Evolutionary conservation across 2,329 filamentous ascomycete species (phyloP).

Genomic region (Ceratocystis cacaofunesta): DNA sequence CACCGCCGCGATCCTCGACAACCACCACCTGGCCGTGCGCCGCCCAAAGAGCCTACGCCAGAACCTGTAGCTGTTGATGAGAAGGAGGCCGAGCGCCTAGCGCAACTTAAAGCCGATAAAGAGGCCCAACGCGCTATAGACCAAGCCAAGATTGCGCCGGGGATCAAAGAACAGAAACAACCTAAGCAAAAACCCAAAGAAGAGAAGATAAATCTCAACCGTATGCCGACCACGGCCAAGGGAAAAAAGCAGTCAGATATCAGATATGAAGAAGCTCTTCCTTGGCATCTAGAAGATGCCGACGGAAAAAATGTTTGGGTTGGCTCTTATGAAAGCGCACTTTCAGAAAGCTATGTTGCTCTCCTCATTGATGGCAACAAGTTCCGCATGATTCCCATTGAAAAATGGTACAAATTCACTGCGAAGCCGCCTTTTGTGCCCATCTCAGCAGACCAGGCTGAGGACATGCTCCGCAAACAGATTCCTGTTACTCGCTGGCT

Average conservation of each 20-base stretch:
- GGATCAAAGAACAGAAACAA: slow-evolving; percentile 44
- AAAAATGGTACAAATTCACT: slow-evolving; percentile 89
- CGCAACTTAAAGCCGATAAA: slow-evolving; percentile 60
- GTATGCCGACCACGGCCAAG: slow-evolving; percentile 65
- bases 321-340: slow-evolving; percentile 74
- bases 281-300: slow-evolving; percentile 94
- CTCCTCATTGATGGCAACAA: slow-evolving; percentile 53
- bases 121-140: slow-evolving; percentile 78
- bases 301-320: slow-evolving; percentile 93
- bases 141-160: slow-evolving; percentile 82
- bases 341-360: slow-evolving; percentile 75
- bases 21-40: slow-evolving; percentile 47
- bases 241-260: slow-evolving; percentile 57
- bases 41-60: slow-evolving; percentile 35
- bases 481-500: slow-evolving; percentile 67
- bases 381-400: slow-evolving; percentile 77
- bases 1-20: slow-evolving; percentile 77
- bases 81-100: slow-evolving; percentile 47
- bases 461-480: slow-evolving; percentile 69
- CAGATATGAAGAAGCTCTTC: slow-evolving; percentile 87
- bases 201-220: slow-evolving; percentile 77
- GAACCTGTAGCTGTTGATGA: slow-evolving; percentile 34
- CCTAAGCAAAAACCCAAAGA: slow-evolving; percentile 52
- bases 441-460: slow-evolving; percentile 69
- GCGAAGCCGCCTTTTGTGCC: slow-evolving; percentile 66